A percentile compares a stretch with the other conserved stretches of the same genome.
Evolutionary conservation across 2,329 filamentous ascomycete genomes (phyloP).

Genomic region (Apiospora hydei): DNA sequence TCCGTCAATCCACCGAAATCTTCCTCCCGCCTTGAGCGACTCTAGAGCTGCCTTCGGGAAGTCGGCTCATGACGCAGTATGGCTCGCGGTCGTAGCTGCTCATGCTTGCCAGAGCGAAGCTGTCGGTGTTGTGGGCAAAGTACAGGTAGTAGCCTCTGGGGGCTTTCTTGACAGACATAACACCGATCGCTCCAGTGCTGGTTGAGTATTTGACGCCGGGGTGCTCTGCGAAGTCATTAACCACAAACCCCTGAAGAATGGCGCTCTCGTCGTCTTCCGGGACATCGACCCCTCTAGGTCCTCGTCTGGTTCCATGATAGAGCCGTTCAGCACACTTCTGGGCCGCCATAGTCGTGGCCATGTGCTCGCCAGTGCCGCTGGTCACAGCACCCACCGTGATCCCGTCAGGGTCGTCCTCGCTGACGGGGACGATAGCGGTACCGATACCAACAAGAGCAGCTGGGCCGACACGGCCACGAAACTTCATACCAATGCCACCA

Average conservation of each 20-base stretch:
- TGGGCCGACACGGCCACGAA: conserved; percentile 87
- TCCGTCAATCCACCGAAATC: conserved; percentile 41
- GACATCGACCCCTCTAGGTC: conserved; percentile 66
- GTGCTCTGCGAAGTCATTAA: conserved; percentile 91
- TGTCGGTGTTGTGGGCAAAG: conserved; percentile 96
- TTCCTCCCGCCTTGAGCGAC: conserved; percentile 64
- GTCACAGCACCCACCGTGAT: conserved; percentile 83
- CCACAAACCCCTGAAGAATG: conserved; percentile 77
- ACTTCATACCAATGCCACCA: conserved; percentile 98
- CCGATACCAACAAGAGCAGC: conserved; percentile 93
- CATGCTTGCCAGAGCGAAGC: conserved; percentile 88
- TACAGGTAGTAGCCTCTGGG: conserved; percentile 80
- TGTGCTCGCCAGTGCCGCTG: conserved; percentile 96
- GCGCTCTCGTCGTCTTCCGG: conserved; percentile 79
- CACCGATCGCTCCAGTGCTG: conserved; percentile 86
- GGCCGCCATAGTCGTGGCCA: conserved; percentile 94
- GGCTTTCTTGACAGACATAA: conserved; percentile 89
- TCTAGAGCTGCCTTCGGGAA: conserved; percentile 52
- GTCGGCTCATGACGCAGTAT: conserved; percentile 87
- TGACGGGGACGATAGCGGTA: conserved; percentile 83
- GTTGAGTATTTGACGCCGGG: conserved; percentile 82
- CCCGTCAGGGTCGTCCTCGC: conserved; percentile 72
- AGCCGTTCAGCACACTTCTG: conserved; percentile 85
- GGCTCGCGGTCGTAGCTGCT: conserved; percentile 77
- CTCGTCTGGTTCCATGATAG: conserved; percentile 72